Evolutionary conservation across 306 rosid genomes (phyloP), one percentile per base, ranked within the genome.

Genomic region (Cicer judaicum): DNA sequence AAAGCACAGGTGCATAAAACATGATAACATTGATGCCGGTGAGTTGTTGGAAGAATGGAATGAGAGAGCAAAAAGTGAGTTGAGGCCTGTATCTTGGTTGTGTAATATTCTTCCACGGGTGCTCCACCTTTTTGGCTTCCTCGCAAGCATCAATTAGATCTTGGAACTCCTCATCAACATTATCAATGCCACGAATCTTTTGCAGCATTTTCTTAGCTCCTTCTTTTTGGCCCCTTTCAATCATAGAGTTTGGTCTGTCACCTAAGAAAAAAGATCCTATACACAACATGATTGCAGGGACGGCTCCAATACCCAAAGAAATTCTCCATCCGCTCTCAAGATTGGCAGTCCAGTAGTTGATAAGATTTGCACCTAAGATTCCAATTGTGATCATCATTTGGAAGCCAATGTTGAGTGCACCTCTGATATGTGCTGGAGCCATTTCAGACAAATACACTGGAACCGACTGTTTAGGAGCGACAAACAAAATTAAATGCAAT

Each of bases 391-490:
- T 8, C 61, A 54, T 54, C 61, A 54, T 18, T 54, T 8, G 18
- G 61, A 54, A 54, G 1, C 61, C 61, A 18, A 54, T 54, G 61
- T 54, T 54, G 34, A 54, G 61, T 3, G 61, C 61, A 54, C 38
- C 61, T 54, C 34, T 18, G 5, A 54, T 54, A 38, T 54, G 18
- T 54, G 61, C 8, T 7, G 36, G 61, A 54, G 61, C 61, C 61
- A 54, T 18, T 54, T 54, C 61, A 54, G 61, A 54, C 61, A 54
- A 18, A 16, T 54, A 54, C 61, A 54, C 61, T 54, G 61, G 61
- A 54, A 54, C 61, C 8, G 61, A 54, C 34, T 54, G 10, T 54
- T 54, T 24, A 13, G 13, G 36, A 16, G 61, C 2, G 16, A 54
- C 19, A 18, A 18, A 29, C 29, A 65, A 41, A n/a, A 19, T 19